phyloP scores from a whole-genome alignment of 257 asterid genomes.

The Solanum megistacrolobum region DNA sequence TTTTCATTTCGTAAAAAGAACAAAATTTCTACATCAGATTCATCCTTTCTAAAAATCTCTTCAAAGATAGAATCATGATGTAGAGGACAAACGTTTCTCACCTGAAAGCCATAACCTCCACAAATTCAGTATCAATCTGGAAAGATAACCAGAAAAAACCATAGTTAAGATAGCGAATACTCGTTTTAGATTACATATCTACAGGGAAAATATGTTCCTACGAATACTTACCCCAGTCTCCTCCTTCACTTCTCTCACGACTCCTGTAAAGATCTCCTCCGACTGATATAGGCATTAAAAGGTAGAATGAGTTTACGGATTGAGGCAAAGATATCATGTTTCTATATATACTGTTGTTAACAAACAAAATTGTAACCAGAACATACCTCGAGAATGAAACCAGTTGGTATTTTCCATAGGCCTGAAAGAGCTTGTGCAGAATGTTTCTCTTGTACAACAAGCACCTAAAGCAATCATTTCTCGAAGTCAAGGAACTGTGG shows the following conservation, averaged over 20 bases:
- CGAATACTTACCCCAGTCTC: slow-evolving; percentile 66
- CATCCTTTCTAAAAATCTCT: background rate
- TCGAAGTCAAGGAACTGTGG: background rate
- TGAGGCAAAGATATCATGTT: background rate
- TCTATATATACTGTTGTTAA: background rate
- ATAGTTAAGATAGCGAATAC: background rate
- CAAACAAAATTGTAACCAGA: background rate
- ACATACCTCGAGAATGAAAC: slow-evolving; percentile 61
- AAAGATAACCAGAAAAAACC: background rate
- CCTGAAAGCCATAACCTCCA: slow-evolving; percentile 91
- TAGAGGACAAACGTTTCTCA: slow-evolving; percentile 4
- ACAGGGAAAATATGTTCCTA: background rate
- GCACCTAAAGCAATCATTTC: slow-evolving; percentile 31
- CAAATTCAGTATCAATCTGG: slow-evolving; percentile 76
- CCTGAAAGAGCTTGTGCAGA: slow-evolving; percentile 37
- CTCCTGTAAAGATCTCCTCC: slow-evolving; percentile 77
- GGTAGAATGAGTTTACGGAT: background rate
- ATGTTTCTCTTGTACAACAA: slow-evolving; percentile 76
- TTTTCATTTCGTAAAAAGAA: background rate
- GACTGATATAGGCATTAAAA: slow-evolving; percentile 30
- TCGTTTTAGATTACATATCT: background rate
- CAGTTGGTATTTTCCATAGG: slow-evolving; percentile 90
- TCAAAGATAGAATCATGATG: background rate
- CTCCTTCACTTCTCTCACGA: slow-evolving; percentile 85
- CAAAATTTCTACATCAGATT: background rate